phyloP scores from a whole-genome alignment of 371 early-diverging fungal genomes.

The Chytridium lagenaria region DNA sequence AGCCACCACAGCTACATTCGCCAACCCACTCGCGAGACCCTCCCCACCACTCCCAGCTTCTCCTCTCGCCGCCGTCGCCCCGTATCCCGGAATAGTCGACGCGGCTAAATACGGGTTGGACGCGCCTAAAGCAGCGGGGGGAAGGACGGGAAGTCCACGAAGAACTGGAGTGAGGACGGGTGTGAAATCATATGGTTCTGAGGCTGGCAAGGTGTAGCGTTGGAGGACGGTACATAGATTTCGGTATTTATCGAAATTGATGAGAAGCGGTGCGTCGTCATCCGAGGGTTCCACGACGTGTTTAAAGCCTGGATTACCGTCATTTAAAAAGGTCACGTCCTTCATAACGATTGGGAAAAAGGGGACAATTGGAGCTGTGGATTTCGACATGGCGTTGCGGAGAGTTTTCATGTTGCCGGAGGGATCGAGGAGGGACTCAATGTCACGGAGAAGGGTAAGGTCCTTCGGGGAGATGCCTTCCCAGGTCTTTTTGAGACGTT shows the following conservation, averaged over 20 bases:
- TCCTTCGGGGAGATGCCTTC: slow-evolving; percentile 46
- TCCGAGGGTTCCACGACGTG: background rate
- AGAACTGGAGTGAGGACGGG: no score
- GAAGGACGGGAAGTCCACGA: no score
- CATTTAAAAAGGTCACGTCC: slow-evolving; percentile 61
- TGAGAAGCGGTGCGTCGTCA: slow-evolving; percentile 14
- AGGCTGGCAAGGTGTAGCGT: slow-evolving; percentile 24
- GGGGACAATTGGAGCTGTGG: slow-evolving; percentile 31
- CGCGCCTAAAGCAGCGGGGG: no score
- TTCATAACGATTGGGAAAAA: slow-evolving; percentile 63
- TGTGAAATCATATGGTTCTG: slow-evolving; percentile 11
- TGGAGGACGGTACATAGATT: slow-evolving; percentile 25
- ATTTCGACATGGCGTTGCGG: slow-evolving; percentile 45
- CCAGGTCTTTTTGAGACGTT: slow-evolving; percentile 57
- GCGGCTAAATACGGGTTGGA: no score
- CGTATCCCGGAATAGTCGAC: no score
- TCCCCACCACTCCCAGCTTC: background rate
- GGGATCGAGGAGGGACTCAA: slow-evolving; percentile 57
- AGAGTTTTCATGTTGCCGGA: slow-evolving; percentile 58
- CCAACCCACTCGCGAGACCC: background rate
- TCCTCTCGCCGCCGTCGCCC: slow-evolving; percentile 10
- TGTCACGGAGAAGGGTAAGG: slow-evolving; percentile 37
- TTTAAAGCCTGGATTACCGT: slow-evolving; percentile 60
- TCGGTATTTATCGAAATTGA: slow-evolving; percentile 65
- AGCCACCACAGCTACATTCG: background rate